Percentiles rank a stretch among this genome's conserved stretches.
Evolutionary conservation across 257 asterid genomes (phyloP).

Genomic region (Petunia secreta): DNA sequence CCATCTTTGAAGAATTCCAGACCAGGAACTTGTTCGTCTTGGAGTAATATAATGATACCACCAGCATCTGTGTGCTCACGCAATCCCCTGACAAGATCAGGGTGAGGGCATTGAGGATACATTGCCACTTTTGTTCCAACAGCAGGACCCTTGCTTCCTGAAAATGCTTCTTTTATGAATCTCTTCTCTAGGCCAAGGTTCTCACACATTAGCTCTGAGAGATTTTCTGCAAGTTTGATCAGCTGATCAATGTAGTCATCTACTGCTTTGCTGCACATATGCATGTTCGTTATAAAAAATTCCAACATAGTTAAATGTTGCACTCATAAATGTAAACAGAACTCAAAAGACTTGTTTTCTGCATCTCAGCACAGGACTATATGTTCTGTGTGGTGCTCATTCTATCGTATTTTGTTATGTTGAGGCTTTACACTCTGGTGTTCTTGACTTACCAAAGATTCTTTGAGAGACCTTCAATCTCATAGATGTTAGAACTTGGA

Average conservation of each 20-base stretch:
- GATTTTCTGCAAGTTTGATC: conserved; percentile 65
- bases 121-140: conserved; percentile 85
- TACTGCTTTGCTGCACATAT: conserved; percentile 55
- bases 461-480: conserved; percentile 49
- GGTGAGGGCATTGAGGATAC: conserved; percentile 71
- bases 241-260: conserved; percentile 72
- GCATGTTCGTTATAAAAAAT: conserved; percentile 25
- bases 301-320: conserved; percentile 2
- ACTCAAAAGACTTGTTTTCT: not conserved
- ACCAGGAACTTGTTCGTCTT: conserved; percentile 87
- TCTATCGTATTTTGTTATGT: not conserved
- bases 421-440: not conserved
- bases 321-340: not conserved
- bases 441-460: conserved; percentile 57
- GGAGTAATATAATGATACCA: conserved; percentile 83
- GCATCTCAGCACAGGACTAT: not conserved
- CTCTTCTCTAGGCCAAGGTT: conserved; percentile 67
- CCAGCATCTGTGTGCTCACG: conserved; percentile 96
- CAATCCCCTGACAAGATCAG: conserved; percentile 77
- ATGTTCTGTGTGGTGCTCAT: not conserved
- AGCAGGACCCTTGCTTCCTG: conserved; percentile 65
- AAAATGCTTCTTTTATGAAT: conserved; percentile 64
- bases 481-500: conserved; percentile 64
- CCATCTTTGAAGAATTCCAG: conserved; percentile 85
- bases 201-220: conserved; percentile 75